Percentiles rank a stretch among this genome's conserved stretches.
phyloP scores from a whole-genome alignment of 305 asterid genomes.

The Rubia tinctorum region DNA sequence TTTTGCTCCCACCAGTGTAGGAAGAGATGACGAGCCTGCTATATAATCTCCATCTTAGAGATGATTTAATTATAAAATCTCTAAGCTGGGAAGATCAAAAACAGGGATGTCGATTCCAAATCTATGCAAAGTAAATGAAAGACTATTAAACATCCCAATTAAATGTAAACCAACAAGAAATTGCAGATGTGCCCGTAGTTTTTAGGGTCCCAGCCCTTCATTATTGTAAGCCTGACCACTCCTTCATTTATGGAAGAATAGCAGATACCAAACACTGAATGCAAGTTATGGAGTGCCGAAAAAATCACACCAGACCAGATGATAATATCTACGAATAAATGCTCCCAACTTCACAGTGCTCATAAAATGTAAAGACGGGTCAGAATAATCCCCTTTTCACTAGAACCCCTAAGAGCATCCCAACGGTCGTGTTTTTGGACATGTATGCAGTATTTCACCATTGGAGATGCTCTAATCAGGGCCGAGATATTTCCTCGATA shows the following conservation, averaged over 20 bases:
- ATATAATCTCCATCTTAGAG: too few relatives aligned
- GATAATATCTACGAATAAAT: not conserved
- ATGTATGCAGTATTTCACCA: too few relatives aligned
- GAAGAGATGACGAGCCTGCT: too few relatives aligned
- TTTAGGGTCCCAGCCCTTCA: not conserved
- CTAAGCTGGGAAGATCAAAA: too few relatives aligned
- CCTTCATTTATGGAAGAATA: slow-evolving; percentile 9
- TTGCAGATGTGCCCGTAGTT: slow-evolving; percentile 5
- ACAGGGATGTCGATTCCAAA: too few relatives aligned
- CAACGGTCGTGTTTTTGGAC: too few relatives aligned
- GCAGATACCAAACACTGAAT: slow-evolving; percentile 2
- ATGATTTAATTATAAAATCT: too few relatives aligned
- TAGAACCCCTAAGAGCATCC: too few relatives aligned
- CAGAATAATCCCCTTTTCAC: not conserved
- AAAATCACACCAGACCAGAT: not conserved
- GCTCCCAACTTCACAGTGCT: not conserved
- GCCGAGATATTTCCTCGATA: not conserved
- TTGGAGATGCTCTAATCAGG: not conserved
- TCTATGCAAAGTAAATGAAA: not conserved
- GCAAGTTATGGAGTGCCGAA: slow-evolving; percentile 7
- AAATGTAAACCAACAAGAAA: slow-evolving; percentile 21
- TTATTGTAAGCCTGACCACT: slow-evolving; percentile 16
- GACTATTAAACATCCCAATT: not conserved
- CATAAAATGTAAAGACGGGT: not conserved
- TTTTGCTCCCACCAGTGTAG: too few relatives aligned